A percentile compares a stretch with the other conserved stretches of the same genome.
Conservation (phyloP, 805 yeast genomes). For the Komagataella ulmi region DNA sequence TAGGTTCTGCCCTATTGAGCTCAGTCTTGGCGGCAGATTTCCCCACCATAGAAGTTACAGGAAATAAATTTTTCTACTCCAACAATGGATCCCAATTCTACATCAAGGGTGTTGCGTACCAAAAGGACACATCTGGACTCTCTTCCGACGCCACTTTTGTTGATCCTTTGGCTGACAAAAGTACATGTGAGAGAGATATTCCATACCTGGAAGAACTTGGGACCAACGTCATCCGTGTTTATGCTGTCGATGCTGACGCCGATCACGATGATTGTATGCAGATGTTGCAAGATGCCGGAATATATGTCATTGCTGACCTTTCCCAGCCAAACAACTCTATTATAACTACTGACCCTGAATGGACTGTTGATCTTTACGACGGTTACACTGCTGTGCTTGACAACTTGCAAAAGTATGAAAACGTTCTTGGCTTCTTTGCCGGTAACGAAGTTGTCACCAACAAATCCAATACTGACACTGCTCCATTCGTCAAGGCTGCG, state of each 20-base stretch:
- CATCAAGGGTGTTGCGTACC: constrained; percentile 73
- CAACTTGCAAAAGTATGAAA: constrained; percentile 52
- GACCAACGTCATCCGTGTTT: constrained; percentile 67
- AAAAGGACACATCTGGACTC: constrained; percentile 44
- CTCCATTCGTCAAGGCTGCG: constrained; percentile 77
- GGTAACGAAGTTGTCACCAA: constrained; percentile 78
- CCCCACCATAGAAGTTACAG: constrained; percentile 60
- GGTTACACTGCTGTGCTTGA: constrained; percentile 66
- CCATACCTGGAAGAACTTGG: constrained; percentile 49
- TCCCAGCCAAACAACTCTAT: constrained; percentile 55
- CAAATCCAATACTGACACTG: constrained; percentile 52
- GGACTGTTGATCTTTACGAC: constrained; percentile 48
- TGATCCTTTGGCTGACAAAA: constrained; percentile 60
- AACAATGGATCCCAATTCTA: constrained; percentile 72
- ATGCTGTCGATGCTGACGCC: constrained; percentile 49
- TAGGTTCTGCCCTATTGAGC: not conserved
- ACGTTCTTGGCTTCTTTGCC: constrained; percentile 71
- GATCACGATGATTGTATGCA: constrained; percentile 64
- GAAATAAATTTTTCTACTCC: constrained; percentile 66
- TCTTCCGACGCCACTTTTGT: constrained; percentile 32
- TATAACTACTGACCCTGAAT: constrained; percentile 46
- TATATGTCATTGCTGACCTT: constrained; percentile 70
- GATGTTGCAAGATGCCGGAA: constrained; percentile 57
- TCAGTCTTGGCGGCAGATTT: constrained; percentile 15
- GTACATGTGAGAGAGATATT: constrained; percentile 56